Evolutionary conservation across 2,329 filamentous ascomycete genomes (phyloP), one percentile per base, ranked within the genome.

Genomic region (Mycosphaerella arachidis): DNA sequence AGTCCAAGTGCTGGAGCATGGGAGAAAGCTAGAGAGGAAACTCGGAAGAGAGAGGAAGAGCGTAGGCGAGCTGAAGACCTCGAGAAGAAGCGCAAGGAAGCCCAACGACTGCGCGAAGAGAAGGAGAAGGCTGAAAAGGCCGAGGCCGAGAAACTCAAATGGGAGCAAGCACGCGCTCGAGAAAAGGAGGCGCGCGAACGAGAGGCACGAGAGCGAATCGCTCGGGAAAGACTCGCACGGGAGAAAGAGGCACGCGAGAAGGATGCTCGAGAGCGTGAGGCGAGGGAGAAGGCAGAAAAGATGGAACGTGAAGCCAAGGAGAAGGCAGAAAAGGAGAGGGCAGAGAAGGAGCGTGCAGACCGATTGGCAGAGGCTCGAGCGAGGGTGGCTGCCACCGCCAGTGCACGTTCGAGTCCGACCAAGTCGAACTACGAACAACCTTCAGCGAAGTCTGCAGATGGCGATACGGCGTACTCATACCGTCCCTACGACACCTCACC

Each of bases 21-120:
- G 87, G 86, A 89, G 66, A 88, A 84, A 71, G 87, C 86, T 3
- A 79, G 86, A 56, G 87, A 90, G 68, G 86, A 89, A 65, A 87
- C 83, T 20, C 78, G 83, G 48, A 82, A 79, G 59, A 81, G 82
- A 57, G 86, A 88, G 65, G 86, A 87, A 64, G 85, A 88, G 64
- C 84, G 85, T 30, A 73, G 71, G 55, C 68, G 70, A 35, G 84
- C 83, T 3, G 86, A 88, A 63, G 81, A 83, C 63, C 84, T 84
- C 83, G 87, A 67, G 83, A 70, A 68, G 62, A 73, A 72, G 57
- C 84, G 83, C 6, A 85, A 88, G 63, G 80, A 83, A 63, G 84
- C 83, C 64, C 75, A 78, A 59, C 78, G 77, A 58, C 68, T 76
- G 9, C 78, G 79, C 60, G 81, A 80, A 67, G 80, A 81, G 66